These are phyloP conservation scores for Populus davidiana DNA, from an alignment of 345 rosid genomes.

Conservation along the genomic window DNA sequence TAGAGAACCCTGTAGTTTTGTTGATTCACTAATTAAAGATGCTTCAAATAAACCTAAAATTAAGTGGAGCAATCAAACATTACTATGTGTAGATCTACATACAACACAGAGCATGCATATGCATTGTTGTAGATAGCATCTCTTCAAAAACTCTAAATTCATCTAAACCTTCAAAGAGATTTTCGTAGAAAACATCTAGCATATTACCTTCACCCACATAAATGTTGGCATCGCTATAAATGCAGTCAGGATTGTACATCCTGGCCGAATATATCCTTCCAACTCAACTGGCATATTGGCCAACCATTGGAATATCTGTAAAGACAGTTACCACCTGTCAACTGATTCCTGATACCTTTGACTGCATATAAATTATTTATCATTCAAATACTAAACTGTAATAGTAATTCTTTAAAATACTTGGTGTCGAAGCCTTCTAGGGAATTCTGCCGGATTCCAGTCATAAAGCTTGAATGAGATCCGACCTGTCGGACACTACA, in stretches of 20 bases:
- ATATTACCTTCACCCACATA: conserved; percentile 83
- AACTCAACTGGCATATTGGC: conserved; percentile 95
- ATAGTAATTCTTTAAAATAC: conserved; percentile 62
- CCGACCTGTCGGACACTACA: conserved; percentile 94
- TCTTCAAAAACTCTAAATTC: background rate
- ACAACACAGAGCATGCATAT: background rate
- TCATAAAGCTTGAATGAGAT: conserved; percentile 98
- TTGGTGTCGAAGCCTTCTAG: conserved; percentile 98
- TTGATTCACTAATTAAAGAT: background rate
- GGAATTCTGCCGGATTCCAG: conserved; percentile 99
- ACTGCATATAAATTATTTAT: conserved; percentile 4
- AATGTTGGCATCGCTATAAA: conserved; percentile 78
- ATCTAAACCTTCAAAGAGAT: background rate
- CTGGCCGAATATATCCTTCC: conserved; percentile 97
- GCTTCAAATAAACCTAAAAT: background rate
- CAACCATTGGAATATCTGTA: conserved; percentile 92
- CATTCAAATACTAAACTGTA: conserved; percentile 63
- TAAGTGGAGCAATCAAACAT: background rate
- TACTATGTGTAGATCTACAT: background rate
- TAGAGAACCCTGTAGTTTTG: background rate
- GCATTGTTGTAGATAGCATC: background rate
- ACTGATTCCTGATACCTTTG: conserved; percentile 27
- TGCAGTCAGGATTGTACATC: conserved; percentile 87
- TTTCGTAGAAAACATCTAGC: background rate
- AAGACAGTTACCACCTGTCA: conserved; percentile 28